phyloP scores from a whole-genome alignment of 805 yeast genomes.

The Starmerella davenportii region DNA sequence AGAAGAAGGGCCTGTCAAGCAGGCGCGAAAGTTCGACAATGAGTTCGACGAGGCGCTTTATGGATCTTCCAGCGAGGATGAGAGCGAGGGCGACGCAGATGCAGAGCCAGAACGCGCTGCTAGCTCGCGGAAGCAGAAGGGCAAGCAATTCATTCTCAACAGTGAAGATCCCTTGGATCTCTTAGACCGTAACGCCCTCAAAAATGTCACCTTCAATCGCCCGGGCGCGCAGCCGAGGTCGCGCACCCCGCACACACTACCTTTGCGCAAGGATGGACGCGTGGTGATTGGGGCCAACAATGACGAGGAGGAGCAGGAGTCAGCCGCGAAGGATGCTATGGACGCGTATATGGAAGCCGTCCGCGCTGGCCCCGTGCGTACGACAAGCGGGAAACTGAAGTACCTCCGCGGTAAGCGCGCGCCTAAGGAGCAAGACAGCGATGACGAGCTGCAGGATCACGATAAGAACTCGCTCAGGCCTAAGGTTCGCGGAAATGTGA shows the following conservation, averaged over 20 bases:
- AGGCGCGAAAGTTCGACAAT: slow-evolving; percentile 41
- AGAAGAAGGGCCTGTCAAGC: no score
- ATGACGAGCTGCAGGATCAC: slow-evolving; percentile 27
- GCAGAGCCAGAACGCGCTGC: not conserved
- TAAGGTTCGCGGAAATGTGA: slow-evolving; percentile 6
- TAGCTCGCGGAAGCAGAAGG: not conserved
- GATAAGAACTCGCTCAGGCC: slow-evolving; percentile 6
- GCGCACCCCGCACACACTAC: slow-evolving; percentile 20
- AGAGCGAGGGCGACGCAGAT: slow-evolving; percentile 20
- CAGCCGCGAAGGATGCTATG: slow-evolving; percentile 34
- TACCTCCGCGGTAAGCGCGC: slow-evolving; percentile 49
- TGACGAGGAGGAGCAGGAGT: slow-evolving; percentile 17
- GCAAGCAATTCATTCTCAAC: slow-evolving; percentile 47
- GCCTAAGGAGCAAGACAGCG: slow-evolving; percentile 36
- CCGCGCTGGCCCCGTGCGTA: slow-evolving; percentile 80
- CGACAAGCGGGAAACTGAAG: slow-evolving; percentile 80
- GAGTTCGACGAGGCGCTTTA: slow-evolving; percentile 88
- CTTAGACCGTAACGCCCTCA: slow-evolving; percentile 64
- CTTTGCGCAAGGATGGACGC: slow-evolving; percentile 41
- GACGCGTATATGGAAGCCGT: slow-evolving; percentile 91
- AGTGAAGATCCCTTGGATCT: slow-evolving; percentile 68
- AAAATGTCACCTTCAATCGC: slow-evolving; percentile 62
- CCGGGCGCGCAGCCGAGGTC: slow-evolving; percentile 39
- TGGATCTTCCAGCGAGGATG: slow-evolving; percentile 41
- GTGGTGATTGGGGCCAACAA: slow-evolving; percentile 39